Base-by-base conservation (phyloP, 2,329 filamentous ascomycete genomes). In the Botrytis fabae region DNA sequence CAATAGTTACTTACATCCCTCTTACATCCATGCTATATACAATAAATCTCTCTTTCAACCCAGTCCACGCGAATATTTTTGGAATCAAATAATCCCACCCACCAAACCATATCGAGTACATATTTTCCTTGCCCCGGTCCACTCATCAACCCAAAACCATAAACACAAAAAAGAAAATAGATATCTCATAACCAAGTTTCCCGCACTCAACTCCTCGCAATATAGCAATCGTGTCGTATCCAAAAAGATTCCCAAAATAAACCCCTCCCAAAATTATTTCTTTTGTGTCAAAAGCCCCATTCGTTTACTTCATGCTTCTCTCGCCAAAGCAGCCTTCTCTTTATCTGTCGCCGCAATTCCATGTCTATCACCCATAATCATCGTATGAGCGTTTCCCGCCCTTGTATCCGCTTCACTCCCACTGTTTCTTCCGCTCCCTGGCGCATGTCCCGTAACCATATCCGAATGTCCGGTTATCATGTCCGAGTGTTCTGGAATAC, bases 401-500 rank as follows among this genome's bases (percentile, higher is more conserved):
- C 44, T 75, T 76, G 68, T 81, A 81, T 78, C 80, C 81, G 22
- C 61, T 57, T 65, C 70, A 25, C 62, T 66, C 46, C 62, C 65
- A 40, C 25, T 62, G 62, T 68, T 54, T 22, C 70, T 22, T 10
- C 14, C 46, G 28, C 42, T 60, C 25, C 48, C 65, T 4, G 65
- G 65, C 6, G 65, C 35, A 42, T 54, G 64, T 12, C 64, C 64
- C 25, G 64, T 66, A 28, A 66, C 54, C 64, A 66, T 66, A 51
- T 54, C 64, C 4, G 66, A 61, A 6, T 69, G 64, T 85, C 86
- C 88, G 79, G 89, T 87, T 59, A 89, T 84, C 85, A 92, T 88
- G 78, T 90, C 85, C 80, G 88, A 88, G 81, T 94, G 92, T 81
- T 91, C 88, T 74, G 86, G 85, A 77, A 93, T 93, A 74, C 92